Percentiles rank a stretch among this genome's conserved stretches.
Conservation (phyloP, 116 monocot species). For the Cymodocea nodosa region DNA sequence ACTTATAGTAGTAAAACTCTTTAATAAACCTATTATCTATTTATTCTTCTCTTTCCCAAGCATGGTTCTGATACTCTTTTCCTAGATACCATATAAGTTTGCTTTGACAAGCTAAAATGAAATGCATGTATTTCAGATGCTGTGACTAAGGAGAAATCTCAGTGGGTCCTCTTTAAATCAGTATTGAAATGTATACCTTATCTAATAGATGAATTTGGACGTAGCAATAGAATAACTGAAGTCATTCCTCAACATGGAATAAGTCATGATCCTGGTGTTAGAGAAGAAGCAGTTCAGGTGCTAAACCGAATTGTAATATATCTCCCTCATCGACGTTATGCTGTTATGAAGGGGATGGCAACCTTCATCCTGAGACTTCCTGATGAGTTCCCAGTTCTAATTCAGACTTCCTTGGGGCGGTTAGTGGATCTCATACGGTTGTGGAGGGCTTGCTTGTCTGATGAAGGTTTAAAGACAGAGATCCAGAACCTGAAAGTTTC, state of each 20-base stretch:
- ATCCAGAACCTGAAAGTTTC: constrained; percentile 30
- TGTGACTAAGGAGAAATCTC: constrained; percentile 87
- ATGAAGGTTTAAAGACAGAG: constrained; percentile 44
- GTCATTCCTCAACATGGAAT: constrained; percentile 98
- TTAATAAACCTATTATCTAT: background rate
- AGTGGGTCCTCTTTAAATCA: constrained; percentile 79
- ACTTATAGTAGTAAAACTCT: too few species aligned
- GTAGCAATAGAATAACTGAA: constrained; percentile 93
- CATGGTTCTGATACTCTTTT: background rate
- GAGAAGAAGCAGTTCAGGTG: constrained; percentile 96
- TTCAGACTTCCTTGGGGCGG: constrained; percentile 83
- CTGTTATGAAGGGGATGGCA: constrained; percentile 92
- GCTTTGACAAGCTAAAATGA: background rate
- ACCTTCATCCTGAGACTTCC: constrained; percentile 91
- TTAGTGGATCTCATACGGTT: constrained; percentile 86
- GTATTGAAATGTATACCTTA: constrained; percentile 96
- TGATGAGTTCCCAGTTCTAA: constrained; percentile 97
- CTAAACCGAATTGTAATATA: constrained; percentile 77
- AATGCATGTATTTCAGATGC: constrained; percentile 34
- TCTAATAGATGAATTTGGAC: constrained; percentile 90
- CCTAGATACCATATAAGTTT: background rate
- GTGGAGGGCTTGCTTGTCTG: constrained; percentile 87
- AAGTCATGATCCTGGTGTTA: constrained; percentile 98
- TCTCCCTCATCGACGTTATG: constrained; percentile 86
- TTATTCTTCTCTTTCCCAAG: background rate